Conservation (phyloP, 176 grass and related monocot genomes). For the Ananas comosus region DNA sequence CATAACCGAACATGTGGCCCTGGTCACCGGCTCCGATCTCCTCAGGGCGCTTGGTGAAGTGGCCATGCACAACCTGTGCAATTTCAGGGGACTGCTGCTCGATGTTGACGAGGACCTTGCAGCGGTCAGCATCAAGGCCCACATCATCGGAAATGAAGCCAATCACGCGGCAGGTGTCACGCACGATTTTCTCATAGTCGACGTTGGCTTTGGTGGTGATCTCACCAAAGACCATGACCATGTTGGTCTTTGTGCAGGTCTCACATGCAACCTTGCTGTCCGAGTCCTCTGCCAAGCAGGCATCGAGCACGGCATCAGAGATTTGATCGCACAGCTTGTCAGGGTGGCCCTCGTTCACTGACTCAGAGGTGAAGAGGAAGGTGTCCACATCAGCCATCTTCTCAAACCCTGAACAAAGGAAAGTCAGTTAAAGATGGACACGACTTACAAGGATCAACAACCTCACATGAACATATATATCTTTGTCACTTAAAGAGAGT, state of each 20-base stretch:
- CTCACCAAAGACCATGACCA: conserved; percentile 52
- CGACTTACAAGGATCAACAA: neutral
- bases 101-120: conserved; percentile 54
- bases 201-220: conserved; percentile 45
- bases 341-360: conserved; percentile 48
- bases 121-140: conserved; percentile 40
- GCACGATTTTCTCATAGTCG: conserved; percentile 48
- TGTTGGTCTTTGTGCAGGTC: conserved; percentile 50
- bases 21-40: conserved; percentile 52
- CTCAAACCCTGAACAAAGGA: conserved; percentile 9
- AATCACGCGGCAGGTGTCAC: conserved; percentile 39
- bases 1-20: conserved; percentile 52
- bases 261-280: conserved; percentile 52
- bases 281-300: conserved; percentile 39
- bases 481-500: neutral
- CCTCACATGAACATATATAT: neutral
- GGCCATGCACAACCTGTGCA: conserved; percentile 35
- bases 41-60: conserved; percentile 43
- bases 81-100: conserved; percentile 51
- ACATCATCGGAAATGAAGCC: conserved; percentile 46
- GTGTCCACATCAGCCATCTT: conserved; percentile 38
- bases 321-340: conserved; percentile 52
- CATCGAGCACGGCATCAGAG: conserved; percentile 44
- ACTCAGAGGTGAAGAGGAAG: conserved; percentile 49
- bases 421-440: neutral